phyloP scores from a whole-genome alignment of 2,329 filamentous ascomycete species.

The Alternaria rosae region DNA sequence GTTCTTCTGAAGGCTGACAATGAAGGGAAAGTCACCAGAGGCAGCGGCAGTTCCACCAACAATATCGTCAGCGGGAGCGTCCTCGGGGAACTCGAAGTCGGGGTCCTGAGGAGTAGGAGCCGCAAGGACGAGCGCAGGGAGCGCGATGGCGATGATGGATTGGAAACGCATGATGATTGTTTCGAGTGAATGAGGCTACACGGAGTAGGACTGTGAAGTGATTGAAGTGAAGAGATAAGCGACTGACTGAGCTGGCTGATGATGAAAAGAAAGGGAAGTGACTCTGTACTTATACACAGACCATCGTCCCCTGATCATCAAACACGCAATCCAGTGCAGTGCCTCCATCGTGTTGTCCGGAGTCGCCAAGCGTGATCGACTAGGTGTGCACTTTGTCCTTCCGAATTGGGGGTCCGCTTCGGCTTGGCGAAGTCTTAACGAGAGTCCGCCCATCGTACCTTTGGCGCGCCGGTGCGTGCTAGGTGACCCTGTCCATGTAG shows the following conservation, averaged over 20 bases:
- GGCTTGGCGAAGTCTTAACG: conserved; percentile 19
- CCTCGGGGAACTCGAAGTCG: conserved; percentile 11
- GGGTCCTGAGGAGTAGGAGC: conserved; percentile 34
- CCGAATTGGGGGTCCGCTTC: conserved; percentile 5
- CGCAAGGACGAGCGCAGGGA: conserved; percentile 28
- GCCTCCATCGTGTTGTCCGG: conserved; percentile 8
- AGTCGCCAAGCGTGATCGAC: conserved; percentile 12
- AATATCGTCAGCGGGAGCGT: conserved; percentile 19
- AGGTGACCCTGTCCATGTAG: conserved; percentile 4
- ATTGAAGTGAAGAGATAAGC: conserved; percentile 18
- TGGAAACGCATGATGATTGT: conserved; percentile 32
- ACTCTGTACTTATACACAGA: conserved; percentile 19
- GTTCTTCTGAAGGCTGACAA: conserved; percentile 30
- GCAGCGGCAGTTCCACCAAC: conserved; percentile 35
- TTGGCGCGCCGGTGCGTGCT: background rate
- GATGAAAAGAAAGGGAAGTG: background rate
- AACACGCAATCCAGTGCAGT: conserved; percentile 4
- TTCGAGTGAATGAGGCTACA: conserved; percentile 7
- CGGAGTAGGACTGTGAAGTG: conserved; percentile 4
- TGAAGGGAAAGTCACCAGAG: conserved; percentile 40
- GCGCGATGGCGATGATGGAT: conserved; percentile 29
- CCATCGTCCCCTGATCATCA: background rate
- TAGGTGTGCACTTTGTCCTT: conserved; percentile 15
- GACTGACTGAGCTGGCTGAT: conserved; percentile 19
- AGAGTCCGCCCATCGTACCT: conserved; percentile 3